Evolutionary conservation across 1,139 yeast species (phyloP).

Genomic region (Geotrichum klebahnii): DNA sequence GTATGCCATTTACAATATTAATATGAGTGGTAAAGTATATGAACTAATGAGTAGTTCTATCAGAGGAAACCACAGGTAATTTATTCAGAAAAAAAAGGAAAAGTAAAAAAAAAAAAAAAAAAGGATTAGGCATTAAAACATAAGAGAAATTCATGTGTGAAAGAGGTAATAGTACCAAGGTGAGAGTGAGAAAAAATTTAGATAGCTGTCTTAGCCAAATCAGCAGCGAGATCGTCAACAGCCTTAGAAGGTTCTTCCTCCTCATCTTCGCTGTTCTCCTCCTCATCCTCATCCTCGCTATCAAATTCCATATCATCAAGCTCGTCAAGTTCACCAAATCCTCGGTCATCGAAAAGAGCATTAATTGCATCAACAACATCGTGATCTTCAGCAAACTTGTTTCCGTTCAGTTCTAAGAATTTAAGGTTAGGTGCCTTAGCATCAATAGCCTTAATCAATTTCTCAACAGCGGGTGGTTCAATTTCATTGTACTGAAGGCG

Average conservation of each 20-base stretch:
- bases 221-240: slow-evolving; percentile 38
- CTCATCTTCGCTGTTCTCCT: slow-evolving; percentile 63
- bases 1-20: background rate
- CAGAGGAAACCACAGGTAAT: background rate
- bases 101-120: background rate
- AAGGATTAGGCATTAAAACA: slow-evolving; percentile 2
- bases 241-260: slow-evolving; percentile 43
- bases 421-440: slow-evolving; percentile 59
- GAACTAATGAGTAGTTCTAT: background rate
- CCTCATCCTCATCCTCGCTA: slow-evolving; percentile 81
- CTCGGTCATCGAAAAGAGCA: slow-evolving; percentile 65
- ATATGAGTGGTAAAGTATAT: background rate
- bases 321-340: slow-evolving; percentile 80
- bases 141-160: slow-evolving; percentile 1
- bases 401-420: slow-evolving; percentile 85
- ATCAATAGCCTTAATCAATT: slow-evolving; percentile 52
- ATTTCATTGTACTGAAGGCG: slow-evolving; percentile 89
- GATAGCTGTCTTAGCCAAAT: slow-evolving; percentile 43
- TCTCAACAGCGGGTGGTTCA: slow-evolving; percentile 57
- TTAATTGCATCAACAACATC: slow-evolving; percentile 53
- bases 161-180: background rate
- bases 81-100: background rate
- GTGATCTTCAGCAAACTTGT: slow-evolving; percentile 78
- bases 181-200: slow-evolving; percentile 4
- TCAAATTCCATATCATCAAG: slow-evolving; percentile 90